These are phyloP conservation scores for Larix kaempferi DNA, from an alignment of 75 land plant species.

Conservation along the genomic window DNA sequence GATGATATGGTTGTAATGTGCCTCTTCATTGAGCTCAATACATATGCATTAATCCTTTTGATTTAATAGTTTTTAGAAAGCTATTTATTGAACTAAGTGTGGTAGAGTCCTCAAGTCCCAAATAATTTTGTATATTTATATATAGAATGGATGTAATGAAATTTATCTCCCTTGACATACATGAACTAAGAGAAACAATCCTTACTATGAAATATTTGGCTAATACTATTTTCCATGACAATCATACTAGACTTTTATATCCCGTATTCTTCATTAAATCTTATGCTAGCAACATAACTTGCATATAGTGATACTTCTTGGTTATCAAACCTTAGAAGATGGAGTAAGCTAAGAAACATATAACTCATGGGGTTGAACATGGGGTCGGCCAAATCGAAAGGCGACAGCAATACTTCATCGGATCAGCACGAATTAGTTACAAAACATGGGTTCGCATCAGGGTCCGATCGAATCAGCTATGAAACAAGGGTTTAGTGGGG, in stretches of 20 bases:
- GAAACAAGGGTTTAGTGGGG: too few relatives aligned
- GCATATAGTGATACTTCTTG: slow-evolving; percentile 96
- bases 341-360: too few relatives aligned
- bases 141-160: slow-evolving; percentile 61
- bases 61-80: slow-evolving; percentile 81
- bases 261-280: slow-evolving; percentile 65
- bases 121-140: slow-evolving; percentile 68
- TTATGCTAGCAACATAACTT: slow-evolving; percentile 54
- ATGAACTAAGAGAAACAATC: slow-evolving; percentile 66
- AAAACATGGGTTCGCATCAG: too few relatives aligned
- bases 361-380: too few relatives aligned
- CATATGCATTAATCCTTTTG: slow-evolving; percentile 86
- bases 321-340: slow-evolving; percentile 42
- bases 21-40: slow-evolving; percentile 92
- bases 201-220: slow-evolving; percentile 81
- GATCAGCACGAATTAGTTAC: too few relatives aligned
- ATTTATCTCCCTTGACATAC: slow-evolving; percentile 41
- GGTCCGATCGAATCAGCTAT: too few relatives aligned
- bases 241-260: slow-evolving; percentile 40
- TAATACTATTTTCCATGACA: slow-evolving; percentile 51
- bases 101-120: slow-evolving; percentile 55
- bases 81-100: slow-evolving; percentile 80
- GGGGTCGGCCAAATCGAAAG: too few relatives aligned
- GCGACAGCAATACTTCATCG: too few relatives aligned
- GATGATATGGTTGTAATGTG: slow-evolving; percentile 87